Percentiles rank a stretch among this genome's conserved stretches.
Evolutionary conservation across 176 grass and related monocot species (phyloP).

Genomic region (Zea mays): Zm-B73-REFERENCE-NAM-5.0 NC_050105.1:145078001-145078500

Average conservation of each 20-base stretch:
- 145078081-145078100: not conserved
- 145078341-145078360: slow-evolving; percentile 24
- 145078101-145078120: not conserved
- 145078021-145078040: not conserved
- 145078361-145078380: slow-evolving; percentile 1
- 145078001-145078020: slow-evolving; percentile 7
- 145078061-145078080: slow-evolving; percentile 38
- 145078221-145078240: not conserved
- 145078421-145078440: slow-evolving; percentile 9
- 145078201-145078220: slow-evolving; percentile 16
- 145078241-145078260: slow-evolving; percentile 10
- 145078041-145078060: not conserved
- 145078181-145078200: slow-evolving; percentile 47
- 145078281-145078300: not conserved
- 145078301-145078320: slow-evolving; percentile 1
- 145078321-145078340: slow-evolving; percentile 20
- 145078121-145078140: slow-evolving; percentile 32
- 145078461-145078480: slow-evolving; percentile 9
- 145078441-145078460: slow-evolving; percentile 27
- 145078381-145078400: not conserved
- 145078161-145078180: slow-evolving; percentile 43
- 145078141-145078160: slow-evolving; percentile 3
- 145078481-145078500: slow-evolving; percentile 16
- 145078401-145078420: slow-evolving; percentile 5
- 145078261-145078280: slow-evolving; percentile 40